phyloP scores from a whole-genome alignment of 768 basidiomycete genomes.

The Mycena vitilis region DNA sequence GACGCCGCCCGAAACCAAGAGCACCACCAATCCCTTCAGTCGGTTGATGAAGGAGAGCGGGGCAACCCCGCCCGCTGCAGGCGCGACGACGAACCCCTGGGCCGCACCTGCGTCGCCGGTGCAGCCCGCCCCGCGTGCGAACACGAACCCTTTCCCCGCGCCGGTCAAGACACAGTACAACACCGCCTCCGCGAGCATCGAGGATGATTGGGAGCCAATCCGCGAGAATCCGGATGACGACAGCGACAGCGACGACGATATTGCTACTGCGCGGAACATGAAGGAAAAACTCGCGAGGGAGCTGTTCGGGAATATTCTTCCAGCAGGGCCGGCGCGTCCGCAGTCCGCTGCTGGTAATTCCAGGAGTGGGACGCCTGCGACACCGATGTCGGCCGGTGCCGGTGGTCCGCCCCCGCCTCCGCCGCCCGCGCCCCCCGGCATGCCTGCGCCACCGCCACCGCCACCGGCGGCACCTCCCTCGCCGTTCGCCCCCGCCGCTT shows the following conservation, averaged over 20 bases:
- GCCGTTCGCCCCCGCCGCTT: conserved; percentile 45
- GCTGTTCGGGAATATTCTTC: conserved; percentile 81
- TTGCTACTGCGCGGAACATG: conserved; percentile 69
- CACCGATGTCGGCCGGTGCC: conserved; percentile 44
- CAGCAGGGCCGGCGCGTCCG: conserved; percentile 54
- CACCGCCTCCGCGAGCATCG: conserved; percentile 66
- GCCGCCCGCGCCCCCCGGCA: conserved; percentile 48
- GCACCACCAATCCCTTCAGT: conserved; percentile 86
- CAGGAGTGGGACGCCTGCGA: conserved; percentile 30
- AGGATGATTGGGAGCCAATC: conserved; percentile 90
- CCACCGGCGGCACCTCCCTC: conserved; percentile 41
- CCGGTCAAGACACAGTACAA: conserved; percentile 68
- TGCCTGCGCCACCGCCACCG: conserved; percentile 47
- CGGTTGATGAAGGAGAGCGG: conserved; percentile 66
- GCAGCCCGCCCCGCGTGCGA: conserved; percentile 32
- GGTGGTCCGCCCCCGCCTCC: conserved; percentile 47
- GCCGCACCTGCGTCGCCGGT: conserved; percentile 52
- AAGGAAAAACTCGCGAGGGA: conserved; percentile 81
- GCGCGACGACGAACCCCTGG: conserved; percentile 73
- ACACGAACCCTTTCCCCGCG: conserved; percentile 65
- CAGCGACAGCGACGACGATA: conserved; percentile 84
- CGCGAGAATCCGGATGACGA: conserved; percentile 76
- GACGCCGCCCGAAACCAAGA: conserved; percentile 54
- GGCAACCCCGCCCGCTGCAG: conserved; percentile 47
- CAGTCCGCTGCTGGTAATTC: conserved; percentile 59